Evolutionary conservation across 1,284 basidiomycete species (phyloP), one percentile per base, ranked within the genome.

Genomic region (Melampsora larici-populina): DNA sequence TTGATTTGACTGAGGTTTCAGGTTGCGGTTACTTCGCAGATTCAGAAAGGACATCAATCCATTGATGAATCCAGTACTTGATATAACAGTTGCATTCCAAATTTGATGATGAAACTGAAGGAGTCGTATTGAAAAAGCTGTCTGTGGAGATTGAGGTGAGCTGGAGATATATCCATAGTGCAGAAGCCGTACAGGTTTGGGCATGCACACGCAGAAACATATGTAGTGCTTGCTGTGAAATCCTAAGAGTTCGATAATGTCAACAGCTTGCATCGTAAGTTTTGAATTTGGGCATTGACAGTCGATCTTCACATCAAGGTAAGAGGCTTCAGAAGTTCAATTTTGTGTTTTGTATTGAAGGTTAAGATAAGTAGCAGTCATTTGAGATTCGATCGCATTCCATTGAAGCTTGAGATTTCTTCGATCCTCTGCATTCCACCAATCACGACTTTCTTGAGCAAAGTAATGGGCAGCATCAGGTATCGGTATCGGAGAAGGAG

Each of bases 171-270:
- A 74, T 46, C 8, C 21, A 48, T 8, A 74, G 58, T 8, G 46
- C 5, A 74, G 36, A 6, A 74, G 31, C 48, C n/a, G 18, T 15
- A 74, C 63, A 8, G 43, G 17, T 15, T 66, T 51, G 3, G 46
- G 62, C 24, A 63, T 74, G 40, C 72, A 74, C 4, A 29, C 13
- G 33, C 72, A 74, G 26, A 74, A 74, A 0, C 15, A 2, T 4
- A 74, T 66, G 11, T 21, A 1, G 3, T 31, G 3, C 8, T 31
- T 9, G 15, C 15, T 33, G 29, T 65, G 5, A 58, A 24, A 58
- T 33, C 51, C 9, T 6, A n/a, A 17, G 3, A 60, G 1, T 7
- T 60, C 69, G 24, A 70, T 31, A 4, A 70, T 13, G 33, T 70
- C 69, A 0, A 70, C 51, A 13, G 18, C 13, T 33, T 40, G 15